These are phyloP conservation scores for Jatropha curcas DNA, from an alignment of 345 rosid species.

Conservation along the genomic window DNA sequence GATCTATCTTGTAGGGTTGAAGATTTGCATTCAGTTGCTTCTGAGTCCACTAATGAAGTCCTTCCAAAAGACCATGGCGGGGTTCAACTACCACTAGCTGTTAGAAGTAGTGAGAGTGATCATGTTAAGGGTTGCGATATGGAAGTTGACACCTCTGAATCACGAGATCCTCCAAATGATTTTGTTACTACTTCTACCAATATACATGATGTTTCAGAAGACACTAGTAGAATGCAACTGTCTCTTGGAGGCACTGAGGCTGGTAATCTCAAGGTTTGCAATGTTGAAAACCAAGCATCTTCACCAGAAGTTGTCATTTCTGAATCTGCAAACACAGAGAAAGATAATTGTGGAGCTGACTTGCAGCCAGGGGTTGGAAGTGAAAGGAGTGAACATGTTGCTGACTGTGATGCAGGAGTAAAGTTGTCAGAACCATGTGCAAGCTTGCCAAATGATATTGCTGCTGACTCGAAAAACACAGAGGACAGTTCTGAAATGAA, in stretches of 20 bases:
- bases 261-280: not conserved
- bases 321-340: constrained; percentile 9
- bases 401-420: not conserved
- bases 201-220: constrained; percentile 10
- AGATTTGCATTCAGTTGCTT: not conserved
- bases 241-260: constrained; percentile 4
- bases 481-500: constrained; percentile 21
- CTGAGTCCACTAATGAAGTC: constrained; percentile 13
- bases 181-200: constrained; percentile 19
- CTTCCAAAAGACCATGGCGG: constrained; percentile 16
- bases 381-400: constrained; percentile 1
- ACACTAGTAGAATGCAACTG: constrained; percentile 1
- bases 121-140: constrained; percentile 11
- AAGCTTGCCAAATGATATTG: constrained; percentile 12
- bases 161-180: constrained; percentile 1
- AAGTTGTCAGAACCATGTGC: constrained; percentile 8
- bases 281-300: constrained; percentile 1
- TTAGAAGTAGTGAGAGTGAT: constrained; percentile 12
- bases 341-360: constrained; percentile 1
- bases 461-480: constrained; percentile 5
- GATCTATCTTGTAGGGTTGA: constrained; percentile 12
- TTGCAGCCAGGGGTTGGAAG: not conserved
- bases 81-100: constrained; percentile 11
- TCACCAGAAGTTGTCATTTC: not conserved
- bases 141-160: constrained; percentile 14